Evolutionary conservation across 2,329 filamentous ascomycete genomes (phyloP), one percentile per base, ranked within the genome.

Genomic region (Epichloe gansuensis): DNA sequence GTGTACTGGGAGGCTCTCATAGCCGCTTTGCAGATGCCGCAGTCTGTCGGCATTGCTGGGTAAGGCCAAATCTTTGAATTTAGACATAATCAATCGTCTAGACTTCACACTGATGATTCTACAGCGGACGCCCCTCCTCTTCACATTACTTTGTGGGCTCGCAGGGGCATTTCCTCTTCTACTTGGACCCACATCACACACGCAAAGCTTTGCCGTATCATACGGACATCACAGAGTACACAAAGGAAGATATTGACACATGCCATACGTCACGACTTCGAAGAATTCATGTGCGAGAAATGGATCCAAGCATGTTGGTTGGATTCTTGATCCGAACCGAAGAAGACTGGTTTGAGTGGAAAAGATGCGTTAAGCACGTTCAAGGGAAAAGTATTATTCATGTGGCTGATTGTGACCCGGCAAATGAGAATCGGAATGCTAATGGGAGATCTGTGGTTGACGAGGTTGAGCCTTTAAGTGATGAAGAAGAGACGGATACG

Each of bases 271-370:
- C 87, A 49, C 83, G 91, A 47, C 71, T 98, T 17, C 82, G 91
- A 39, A 80, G 86, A 52, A 75, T 98, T 34, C 84, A 93, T 59
- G 77, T 98, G 47, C 82, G 82, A 54, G 90, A 97, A 63, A 93
- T 98, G 87, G 93, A 98, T 61, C 93, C 93, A 0, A 96, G 89
- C 63, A 98, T 98, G 93, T 72, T 98, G 42, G 87, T 98, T 57
- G 91, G 89, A 4, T 97, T 97, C 62, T 71, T 98, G 38, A 89
- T 98, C 55, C 79, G 77, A 41, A 81, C 87, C 53, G 83, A 91
- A 59, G 77, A 83, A 43, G 93, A 98, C 58, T 97, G 91, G 85
- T 71, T 77, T 40, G 77, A 81, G 50, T 97, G 90, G 90, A 85
- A 87, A 62, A 74, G 78, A 53, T 78, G 81, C n/a, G 76, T 95